These are phyloP conservation scores for Solanum hybrid DNA, from an alignment of 305 asterid genomes.

Conservation along the genomic window DNA sequence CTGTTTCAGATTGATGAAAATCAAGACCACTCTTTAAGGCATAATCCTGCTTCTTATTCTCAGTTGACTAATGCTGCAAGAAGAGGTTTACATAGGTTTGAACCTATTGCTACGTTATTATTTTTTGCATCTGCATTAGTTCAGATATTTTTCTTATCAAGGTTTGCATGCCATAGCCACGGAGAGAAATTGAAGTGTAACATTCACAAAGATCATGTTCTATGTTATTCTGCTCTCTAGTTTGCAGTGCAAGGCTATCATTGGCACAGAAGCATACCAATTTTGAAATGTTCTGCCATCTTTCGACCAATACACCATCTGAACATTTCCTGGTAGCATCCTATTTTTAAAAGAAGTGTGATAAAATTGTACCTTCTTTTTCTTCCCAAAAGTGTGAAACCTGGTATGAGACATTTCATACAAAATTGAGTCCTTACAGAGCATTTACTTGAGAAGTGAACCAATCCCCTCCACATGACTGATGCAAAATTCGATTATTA, in stretches of 20 bases:
- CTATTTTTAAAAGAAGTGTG: background rate
- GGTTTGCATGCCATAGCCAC: background rate
- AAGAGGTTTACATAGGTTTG: constrained; percentile 76
- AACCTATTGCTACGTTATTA: constrained; percentile 9
- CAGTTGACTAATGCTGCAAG: constrained; percentile 45
- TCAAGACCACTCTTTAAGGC: constrained; percentile 35
- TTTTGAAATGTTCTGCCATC: background rate
- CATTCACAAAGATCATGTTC: background rate
- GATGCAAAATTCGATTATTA: background rate
- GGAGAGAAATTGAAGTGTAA: background rate
- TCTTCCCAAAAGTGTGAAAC: background rate
- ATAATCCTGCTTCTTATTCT: constrained; percentile 42
- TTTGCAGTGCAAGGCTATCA: background rate
- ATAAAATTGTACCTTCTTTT: background rate
- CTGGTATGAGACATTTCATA: background rate
- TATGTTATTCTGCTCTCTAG: background rate
- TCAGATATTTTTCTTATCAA: background rate
- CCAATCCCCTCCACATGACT: background rate
- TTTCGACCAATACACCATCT: background rate
- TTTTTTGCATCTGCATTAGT: background rate
- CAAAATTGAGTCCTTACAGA: background rate
- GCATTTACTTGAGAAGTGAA: background rate
- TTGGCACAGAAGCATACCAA: background rate
- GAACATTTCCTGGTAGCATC: background rate
- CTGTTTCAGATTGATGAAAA: constrained; percentile 58